These are phyloP conservation scores for Metschnikowia noctiluminum DNA, from an alignment of 805 yeast species.

Conservation along the genomic window DNA sequence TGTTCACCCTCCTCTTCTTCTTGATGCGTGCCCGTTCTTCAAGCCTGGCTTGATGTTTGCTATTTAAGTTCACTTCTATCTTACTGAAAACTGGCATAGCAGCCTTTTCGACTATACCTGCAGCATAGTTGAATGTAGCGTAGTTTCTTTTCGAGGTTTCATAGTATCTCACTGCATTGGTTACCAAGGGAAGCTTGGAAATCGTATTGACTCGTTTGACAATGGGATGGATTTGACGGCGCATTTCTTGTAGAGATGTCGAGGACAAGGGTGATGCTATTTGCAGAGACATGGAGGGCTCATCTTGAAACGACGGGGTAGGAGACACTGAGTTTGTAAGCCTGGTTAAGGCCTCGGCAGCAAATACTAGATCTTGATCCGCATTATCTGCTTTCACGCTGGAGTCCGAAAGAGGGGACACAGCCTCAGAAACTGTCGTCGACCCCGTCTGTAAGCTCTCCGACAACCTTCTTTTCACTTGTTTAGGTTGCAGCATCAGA, in stretches of 20 bases:
- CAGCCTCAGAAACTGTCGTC: slow-evolving; percentile 1
- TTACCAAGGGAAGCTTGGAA: slow-evolving; percentile 40
- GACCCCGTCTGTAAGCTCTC: slow-evolving; percentile 8
- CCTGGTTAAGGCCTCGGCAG: slow-evolving; percentile 42
- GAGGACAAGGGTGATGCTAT: slow-evolving; percentile 14
- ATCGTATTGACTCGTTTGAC: slow-evolving; percentile 38
- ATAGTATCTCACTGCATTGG: slow-evolving; percentile 47
- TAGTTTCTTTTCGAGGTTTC: slow-evolving; percentile 44
- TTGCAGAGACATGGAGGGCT: slow-evolving; percentile 7
- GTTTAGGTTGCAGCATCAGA: slow-evolving; percentile 11
- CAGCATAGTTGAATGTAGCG: slow-evolving; percentile 56
- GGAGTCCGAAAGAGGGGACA: neutral
- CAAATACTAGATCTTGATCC: slow-evolving; percentile 31
- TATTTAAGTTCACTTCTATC: slow-evolving; percentile 45
- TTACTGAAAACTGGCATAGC: slow-evolving; percentile 52
- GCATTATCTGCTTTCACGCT: neutral
- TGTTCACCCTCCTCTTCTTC: slow-evolving; percentile 12
- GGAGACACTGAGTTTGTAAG: slow-evolving; percentile 27
- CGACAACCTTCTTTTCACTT: slow-evolving; percentile 11
- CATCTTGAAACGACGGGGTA: slow-evolving; percentile 13
- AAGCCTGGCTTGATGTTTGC: slow-evolving; percentile 30
- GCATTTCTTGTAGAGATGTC: slow-evolving; percentile 13
- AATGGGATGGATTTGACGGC: slow-evolving; percentile 33
- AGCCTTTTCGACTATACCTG: slow-evolving; percentile 55
- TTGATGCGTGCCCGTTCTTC: slow-evolving; percentile 17